These are phyloP conservation scores for Coniella lustricola DNA, from an alignment of 2,329 filamentous ascomycete genomes.

Conservation along the genomic window DNA sequence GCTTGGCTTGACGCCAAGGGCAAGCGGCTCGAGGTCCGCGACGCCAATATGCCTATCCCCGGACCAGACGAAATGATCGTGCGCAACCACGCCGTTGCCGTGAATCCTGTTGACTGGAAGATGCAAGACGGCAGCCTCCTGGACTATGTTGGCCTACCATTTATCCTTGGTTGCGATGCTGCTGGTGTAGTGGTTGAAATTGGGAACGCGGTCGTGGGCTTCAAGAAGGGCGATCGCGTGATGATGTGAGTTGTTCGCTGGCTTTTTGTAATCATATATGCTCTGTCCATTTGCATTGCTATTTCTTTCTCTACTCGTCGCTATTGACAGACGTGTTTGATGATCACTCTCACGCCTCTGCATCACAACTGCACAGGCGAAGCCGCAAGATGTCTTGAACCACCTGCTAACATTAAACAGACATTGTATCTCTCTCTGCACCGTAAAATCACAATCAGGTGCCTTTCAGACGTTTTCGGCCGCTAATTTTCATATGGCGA, in stretches of 20 bases:
- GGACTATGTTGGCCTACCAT: slow-evolving; percentile 20
- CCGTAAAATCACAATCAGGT: slow-evolving; percentile 9
- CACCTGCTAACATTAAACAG: background rate
- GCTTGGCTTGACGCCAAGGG: slow-evolving; percentile 2
- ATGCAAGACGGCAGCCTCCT: slow-evolving; percentile 22
- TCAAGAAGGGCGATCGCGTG: slow-evolving; percentile 21
- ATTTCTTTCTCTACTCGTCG: too few relatives aligned
- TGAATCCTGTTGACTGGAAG: slow-evolving; percentile 23
- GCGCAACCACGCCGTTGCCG: slow-evolving; percentile 18
- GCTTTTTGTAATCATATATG: too few relatives aligned
- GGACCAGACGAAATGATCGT: slow-evolving; percentile 16
- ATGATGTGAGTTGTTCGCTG: slow-evolving; percentile 3
- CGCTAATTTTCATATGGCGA: background rate
- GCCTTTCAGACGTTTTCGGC: slow-evolving; percentile 15
- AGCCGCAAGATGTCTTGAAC: too few relatives aligned
- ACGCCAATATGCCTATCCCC: slow-evolving; percentile 9
- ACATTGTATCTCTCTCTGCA: slow-evolving; percentile 2
- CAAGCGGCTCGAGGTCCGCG: background rate
- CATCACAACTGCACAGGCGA: too few relatives aligned
- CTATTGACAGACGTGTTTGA: too few relatives aligned
- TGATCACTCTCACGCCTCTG: too few relatives aligned
- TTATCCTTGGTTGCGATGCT: slow-evolving; percentile 20
- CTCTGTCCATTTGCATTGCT: too few relatives aligned
- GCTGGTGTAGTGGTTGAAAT: slow-evolving; percentile 19
- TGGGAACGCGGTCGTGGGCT: slow-evolving; percentile 15